Evolutionary conservation across 257 asterid genomes (phyloP).

Genomic region (Ehretia macrophylla): DNA sequence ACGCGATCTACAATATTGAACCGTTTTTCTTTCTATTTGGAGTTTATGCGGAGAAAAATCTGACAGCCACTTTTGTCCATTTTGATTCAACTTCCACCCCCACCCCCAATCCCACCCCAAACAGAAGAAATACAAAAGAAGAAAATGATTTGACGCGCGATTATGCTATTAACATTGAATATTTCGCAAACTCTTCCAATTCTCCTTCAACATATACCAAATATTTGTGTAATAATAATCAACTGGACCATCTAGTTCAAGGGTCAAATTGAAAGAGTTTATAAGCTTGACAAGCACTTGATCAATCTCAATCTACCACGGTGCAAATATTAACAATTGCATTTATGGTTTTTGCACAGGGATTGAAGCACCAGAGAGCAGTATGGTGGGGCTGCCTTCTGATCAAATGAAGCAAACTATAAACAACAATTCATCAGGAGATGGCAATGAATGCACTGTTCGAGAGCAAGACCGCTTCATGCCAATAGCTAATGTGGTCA

Average conservation of each 20-base stretch:
- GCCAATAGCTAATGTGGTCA: constrained; percentile 89
- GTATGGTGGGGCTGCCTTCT: constrained; percentile 37
- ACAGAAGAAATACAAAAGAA: no score
- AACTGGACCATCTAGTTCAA: background rate
- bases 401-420: constrained; percentile 22
- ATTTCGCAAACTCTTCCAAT: no score
- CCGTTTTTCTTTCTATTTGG: background rate
- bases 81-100: no score
- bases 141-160: no score
- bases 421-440: background rate
- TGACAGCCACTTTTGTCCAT: no score
- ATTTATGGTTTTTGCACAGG: constrained; percentile 18
- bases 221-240: background rate
- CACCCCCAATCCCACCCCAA: no score
- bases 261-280: background rate
- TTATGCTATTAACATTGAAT: no score
- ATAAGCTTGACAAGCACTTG: background rate
- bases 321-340: no score
- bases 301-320: no score
- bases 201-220: background rate
- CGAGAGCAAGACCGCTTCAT: constrained; percentile 95
- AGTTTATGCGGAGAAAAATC: background rate
- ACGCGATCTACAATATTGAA: background rate
- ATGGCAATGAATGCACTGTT: constrained; percentile 49
- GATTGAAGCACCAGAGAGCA: constrained; percentile 35